These are phyloP conservation scores for Aureobasidium sp. DNA, from an alignment of 2,329 filamentous ascomycete genomes.

Conservation along the genomic window DNA sequence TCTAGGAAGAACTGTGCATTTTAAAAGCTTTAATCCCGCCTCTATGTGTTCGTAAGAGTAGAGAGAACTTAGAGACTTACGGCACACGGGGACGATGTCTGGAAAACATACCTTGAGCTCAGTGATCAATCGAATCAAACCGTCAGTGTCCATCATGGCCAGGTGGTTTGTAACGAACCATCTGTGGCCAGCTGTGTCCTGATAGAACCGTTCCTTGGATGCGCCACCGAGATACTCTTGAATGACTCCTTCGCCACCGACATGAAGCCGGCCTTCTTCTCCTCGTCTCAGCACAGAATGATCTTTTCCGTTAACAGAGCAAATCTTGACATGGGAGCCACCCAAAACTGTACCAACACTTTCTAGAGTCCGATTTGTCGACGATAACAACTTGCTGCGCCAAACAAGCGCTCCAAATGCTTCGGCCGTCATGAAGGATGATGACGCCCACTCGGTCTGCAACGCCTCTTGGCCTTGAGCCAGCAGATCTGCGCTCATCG, in stretches of 20 bases:
- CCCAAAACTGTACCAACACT: neutral
- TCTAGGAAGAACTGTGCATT: too few species aligned
- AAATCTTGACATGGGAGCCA: neutral
- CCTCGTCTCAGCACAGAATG: neutral
- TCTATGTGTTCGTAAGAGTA: too few species aligned
- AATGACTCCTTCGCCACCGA: neutral
- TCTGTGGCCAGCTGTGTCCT: neutral
- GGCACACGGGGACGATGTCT: too few species aligned
- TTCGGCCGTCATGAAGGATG: neutral
- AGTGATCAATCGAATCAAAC: neutral
- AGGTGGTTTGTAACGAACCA: constrained; percentile 1
- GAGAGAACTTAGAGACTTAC: too few species aligned
- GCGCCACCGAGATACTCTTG: neutral
- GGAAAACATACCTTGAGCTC: neutral
- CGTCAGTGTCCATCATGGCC: neutral
- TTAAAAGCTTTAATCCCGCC: too few species aligned
- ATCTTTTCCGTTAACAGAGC: neutral
- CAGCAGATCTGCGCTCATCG: neutral
- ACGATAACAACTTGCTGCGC: neutral
- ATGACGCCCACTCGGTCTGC: neutral
- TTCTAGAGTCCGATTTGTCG: neutral
- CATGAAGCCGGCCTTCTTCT: neutral
- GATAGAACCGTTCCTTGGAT: neutral
- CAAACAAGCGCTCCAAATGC: neutral
- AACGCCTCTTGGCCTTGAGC: neutral